These are phyloP conservation scores for Brassica rapa DNA, from an alignment of 345 rosid genomes.

Conservation along the genomic window DNA sequence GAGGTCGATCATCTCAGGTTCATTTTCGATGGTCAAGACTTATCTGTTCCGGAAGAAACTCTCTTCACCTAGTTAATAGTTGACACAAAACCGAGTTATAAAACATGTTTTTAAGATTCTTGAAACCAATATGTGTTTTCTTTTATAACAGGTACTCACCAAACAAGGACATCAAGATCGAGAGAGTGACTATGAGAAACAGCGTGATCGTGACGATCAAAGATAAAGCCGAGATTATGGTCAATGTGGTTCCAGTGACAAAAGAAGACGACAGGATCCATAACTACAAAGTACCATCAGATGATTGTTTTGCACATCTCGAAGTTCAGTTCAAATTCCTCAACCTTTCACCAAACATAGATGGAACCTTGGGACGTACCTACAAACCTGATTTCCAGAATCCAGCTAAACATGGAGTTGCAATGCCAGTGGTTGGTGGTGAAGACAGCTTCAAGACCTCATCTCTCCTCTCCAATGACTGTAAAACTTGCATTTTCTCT, in stretches of 20 bases:
- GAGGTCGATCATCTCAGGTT: constrained; percentile 60
- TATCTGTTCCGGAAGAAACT: constrained; percentile 50
- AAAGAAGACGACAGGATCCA: constrained; percentile 68
- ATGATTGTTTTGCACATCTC: constrained; percentile 68
- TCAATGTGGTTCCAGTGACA: constrained; percentile 70
- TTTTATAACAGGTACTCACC: constrained; percentile 35
- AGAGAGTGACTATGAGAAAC: constrained; percentile 58
- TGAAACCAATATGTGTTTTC: background rate
- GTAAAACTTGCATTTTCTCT: constrained; percentile 47
- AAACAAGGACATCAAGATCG: constrained; percentile 53
- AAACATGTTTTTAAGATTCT: background rate
- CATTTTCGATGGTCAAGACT: constrained; percentile 52
- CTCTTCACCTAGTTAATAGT: constrained; percentile 56
- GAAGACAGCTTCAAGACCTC: constrained; percentile 60
- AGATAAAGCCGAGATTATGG: constrained; percentile 52
- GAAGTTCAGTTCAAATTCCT: constrained; percentile 66
- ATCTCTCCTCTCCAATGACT: constrained; percentile 51
- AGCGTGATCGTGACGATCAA: constrained; percentile 49
- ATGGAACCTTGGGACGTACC: constrained; percentile 71
- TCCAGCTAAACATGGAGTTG: constrained; percentile 66
- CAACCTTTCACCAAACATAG: constrained; percentile 57
- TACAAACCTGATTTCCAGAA: constrained; percentile 63
- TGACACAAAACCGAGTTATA: background rate
- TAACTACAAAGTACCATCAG: constrained; percentile 55
- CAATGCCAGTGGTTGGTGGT: constrained; percentile 61